Base-by-base conservation (phyloP, 1,139 yeast genomes). In the Insectozyma bohioensis region DNA sequence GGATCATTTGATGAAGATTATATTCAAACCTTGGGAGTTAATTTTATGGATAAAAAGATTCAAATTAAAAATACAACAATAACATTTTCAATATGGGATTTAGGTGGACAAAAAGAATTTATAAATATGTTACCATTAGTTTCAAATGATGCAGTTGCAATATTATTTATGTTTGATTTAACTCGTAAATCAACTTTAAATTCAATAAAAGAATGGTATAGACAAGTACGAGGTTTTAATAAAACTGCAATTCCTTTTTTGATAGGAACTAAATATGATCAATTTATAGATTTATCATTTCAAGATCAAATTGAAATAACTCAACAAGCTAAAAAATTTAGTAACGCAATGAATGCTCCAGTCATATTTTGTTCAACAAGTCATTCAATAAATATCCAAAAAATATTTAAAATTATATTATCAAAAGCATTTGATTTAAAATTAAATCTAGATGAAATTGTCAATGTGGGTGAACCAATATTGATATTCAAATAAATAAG, bases 61-160 rank as follows among this genome's bases (percentile, higher is more conserved):
- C 84, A 82, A 44, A 81, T 92, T 43, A 79, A 92, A 39, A 84
- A 87, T 41, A 90, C 97, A 8, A 88, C 87, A 48, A 87, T 92
- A 41, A 83, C 95, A 20, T 92, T 92, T 53, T 82, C 95, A 19
- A 83, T 92, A 24, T 92, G 97, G 95, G 99, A 92, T 59, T 67
- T 92, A 13, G 99, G 99, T 18, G 99, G 99, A 0, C 96, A 90
- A 49, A 76, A 88, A 39, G 98, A 94, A 57, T 92, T 90, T 58
- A 88, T 90, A 39, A 92, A 92, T 56, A 92, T 92, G 99, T 67
- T 94, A 32, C 97, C 97, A 15, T 65, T 92, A 39, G 97, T 94
- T 7, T 85, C 95, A 10, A 83, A 85, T 44, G 97, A 92, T 43
- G 95, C 98, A 1, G 95, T 90, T 8, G 97, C 97, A 2, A 79